Evolutionary conservation across 1,284 basidiomycete species (phyloP), one percentile per base, ranked within the genome.

Genomic region (Termitomyces sp.): DNA sequence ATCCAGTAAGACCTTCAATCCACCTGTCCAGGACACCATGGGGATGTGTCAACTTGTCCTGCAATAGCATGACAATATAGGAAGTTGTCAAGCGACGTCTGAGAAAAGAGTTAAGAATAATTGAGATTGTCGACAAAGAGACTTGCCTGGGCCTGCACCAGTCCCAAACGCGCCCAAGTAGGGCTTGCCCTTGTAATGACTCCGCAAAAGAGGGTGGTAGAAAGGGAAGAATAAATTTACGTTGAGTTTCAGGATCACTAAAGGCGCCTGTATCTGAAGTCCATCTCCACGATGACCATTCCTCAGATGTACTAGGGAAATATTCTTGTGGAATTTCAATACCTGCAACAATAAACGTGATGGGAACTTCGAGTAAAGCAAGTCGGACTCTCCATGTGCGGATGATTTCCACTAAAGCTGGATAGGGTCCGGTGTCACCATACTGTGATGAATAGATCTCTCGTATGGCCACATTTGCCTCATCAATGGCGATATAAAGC

Each of bases 321-420:
- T 10, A 28, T 3, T 43, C 15, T 1, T n/a, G 26, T 0, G 42
- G 28, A 3, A 55, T 51, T 17, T 41, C 12, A 24, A 19, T 41
- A 4, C 52, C 52, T 10, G 44, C 52, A n/a, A 47, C 52, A 5
- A 53, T 13, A 33, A 53, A 53, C 6, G 52, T 53, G 3, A 53
- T 17, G 6, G 44, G 52, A 5, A 39, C 26, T 7, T 50, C 26
- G 0, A 50, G 26, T 13, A 5, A 19, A 15, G 49, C 19, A 50
- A 50, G 49, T 12, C 3, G 49, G 39, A 1, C 49, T 15, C n/a
- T 50, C 38, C 38, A 50, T 6, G 28, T 21, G 12, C 49, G n/a
- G 9, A 50, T 50, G 15, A 38, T 17, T n/a, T 38, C 24, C n/a
- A 15, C 21, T 9, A 36, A 12, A 5, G 34, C 28, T n/a, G 46